These are phyloP conservation scores for Kuraishia borneana DNA, from an alignment of 805 yeast genomes.

Conservation along the genomic window DNA sequence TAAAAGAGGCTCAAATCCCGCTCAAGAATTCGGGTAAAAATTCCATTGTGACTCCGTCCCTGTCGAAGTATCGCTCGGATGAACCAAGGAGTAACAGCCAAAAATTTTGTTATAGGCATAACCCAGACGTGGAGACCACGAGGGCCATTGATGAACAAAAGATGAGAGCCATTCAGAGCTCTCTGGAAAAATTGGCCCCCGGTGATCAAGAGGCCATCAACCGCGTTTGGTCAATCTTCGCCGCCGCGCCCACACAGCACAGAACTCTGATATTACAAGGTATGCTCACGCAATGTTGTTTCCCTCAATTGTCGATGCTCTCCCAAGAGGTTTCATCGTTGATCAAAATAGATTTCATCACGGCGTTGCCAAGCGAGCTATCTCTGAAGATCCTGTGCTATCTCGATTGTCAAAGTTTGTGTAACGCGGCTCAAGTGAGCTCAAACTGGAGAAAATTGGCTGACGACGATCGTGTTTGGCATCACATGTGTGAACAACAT, in stretches of 20 bases:
- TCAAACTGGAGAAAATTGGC: conserved; percentile 81
- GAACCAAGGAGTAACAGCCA: conserved; percentile 43
- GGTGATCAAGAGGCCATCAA: conserved; percentile 68
- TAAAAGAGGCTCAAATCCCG: background rate
- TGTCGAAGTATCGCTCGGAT: conserved; percentile 21
- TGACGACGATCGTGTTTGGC: conserved; percentile 96
- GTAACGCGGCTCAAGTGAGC: conserved; percentile 89
- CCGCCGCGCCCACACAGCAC: conserved; percentile 60
- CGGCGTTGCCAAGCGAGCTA: conserved; percentile 77
- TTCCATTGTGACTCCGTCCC: conserved; percentile 22
- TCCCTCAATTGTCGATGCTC: conserved; percentile 84
- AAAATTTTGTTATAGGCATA: conserved; percentile 83
- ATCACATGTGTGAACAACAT: conserved; percentile 96
- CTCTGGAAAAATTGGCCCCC: conserved; percentile 47
- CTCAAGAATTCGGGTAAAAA: too few relatives aligned
- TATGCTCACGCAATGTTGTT: conserved; percentile 79
- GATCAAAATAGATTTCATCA: conserved; percentile 80
- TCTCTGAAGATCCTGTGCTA: conserved; percentile 79
- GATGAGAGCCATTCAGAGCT: conserved; percentile 52
- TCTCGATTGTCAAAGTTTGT: conserved; percentile 85
- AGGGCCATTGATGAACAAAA: conserved; percentile 53
- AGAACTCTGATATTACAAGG: conserved; percentile 76
- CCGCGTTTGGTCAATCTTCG: conserved; percentile 76
- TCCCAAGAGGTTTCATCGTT: conserved; percentile 69
- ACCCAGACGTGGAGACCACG: conserved; percentile 75